Evolutionary conservation across 805 yeast species (phyloP).

Genomic region (Wickerhamiella sergipiensis): DNA sequence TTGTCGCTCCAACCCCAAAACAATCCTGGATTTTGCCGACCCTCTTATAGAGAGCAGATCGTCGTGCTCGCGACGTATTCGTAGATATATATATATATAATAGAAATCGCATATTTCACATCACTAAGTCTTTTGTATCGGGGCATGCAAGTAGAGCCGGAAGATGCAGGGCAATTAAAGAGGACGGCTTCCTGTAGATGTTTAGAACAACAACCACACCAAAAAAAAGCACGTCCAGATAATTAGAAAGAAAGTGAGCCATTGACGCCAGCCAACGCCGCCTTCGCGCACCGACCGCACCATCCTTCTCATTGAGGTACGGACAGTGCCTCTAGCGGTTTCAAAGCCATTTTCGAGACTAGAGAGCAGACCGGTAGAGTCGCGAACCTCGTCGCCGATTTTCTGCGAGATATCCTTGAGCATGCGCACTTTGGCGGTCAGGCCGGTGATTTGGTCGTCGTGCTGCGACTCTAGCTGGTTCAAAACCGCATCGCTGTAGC

Average conservation of each 20-base stretch:
- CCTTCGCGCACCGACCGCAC: slow-evolving; percentile 48
- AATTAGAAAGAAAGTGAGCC: slow-evolving; percentile 38
- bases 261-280: slow-evolving; percentile 49
- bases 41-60: no score
- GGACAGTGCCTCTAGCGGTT: slow-evolving; percentile 33
- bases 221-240: slow-evolving; percentile 38
- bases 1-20: no score
- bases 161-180: no score
- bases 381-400: slow-evolving; percentile 55
- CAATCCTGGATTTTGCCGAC: background rate
- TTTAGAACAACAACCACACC: slow-evolving; percentile 29
- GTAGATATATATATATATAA: background rate
- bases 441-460: slow-evolving; percentile 41
- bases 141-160: background rate
- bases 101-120: background rate
- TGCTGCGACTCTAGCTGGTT: slow-evolving; percentile 54
- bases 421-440: slow-evolving; percentile 40
- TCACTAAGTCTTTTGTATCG: background rate
- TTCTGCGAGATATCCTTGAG: slow-evolving; percentile 41
- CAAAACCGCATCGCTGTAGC: slow-evolving; percentile 38
- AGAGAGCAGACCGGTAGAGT: slow-evolving; percentile 34
- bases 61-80: background rate
- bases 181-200: no score
- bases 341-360: slow-evolving; percentile 35
- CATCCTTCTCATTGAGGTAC: slow-evolving; percentile 43